Base-by-base conservation (phyloP, 2,329 filamentous ascomycete species). In the Cordyceps javanica region DNA sequence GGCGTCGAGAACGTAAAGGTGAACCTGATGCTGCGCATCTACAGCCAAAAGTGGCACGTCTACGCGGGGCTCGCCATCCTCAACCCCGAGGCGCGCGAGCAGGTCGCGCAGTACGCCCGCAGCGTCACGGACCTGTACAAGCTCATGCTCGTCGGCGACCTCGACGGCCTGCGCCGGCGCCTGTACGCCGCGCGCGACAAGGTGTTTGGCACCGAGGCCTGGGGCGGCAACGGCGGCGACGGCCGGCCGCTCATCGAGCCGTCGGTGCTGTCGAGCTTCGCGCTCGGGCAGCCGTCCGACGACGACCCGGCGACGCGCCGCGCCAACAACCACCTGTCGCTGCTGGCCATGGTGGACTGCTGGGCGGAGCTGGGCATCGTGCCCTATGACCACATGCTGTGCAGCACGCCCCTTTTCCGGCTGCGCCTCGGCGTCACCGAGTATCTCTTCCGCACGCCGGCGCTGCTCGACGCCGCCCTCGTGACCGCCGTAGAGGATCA, bases 1-100 rank as follows among this genome's bases (percentile, higher is more conserved):
- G 95, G 94, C 54, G 96, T 99, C 67, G 94, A 99, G 73, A 99
- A 99, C 72, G 93, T 97, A 66, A 99, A 99, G 77, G 96, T 97
- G 77, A 99, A 99, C 75, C 86, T 97, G 64, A 97, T 91, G 64
- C 78, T 99, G 63, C 91, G 94, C 65, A 97, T 99, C 75, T 99
- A 97, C 77, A 87, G 88, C 60, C 96, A 97, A 73, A 99, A 97
- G 73, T 99, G 95, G 95, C 95, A 99, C 76, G 94, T 99, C 59
- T 99, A 99, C 72, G 94, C 94, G 21, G 94, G 94, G 0, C 86
- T 99, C 9, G 94, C 95, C 11, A 99, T 99, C 68, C 82, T 99
- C 59, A 99, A 99, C 71, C 94, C 94, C 0, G 88, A 91, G 59
- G 94, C 94, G 3, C 89, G 89, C 71, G 82, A 88, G 71, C 94